These are phyloP conservation scores for Cladosporium sp. DNA, from an alignment of 2,329 filamentous ascomycete species.

Conservation along the genomic window DNA sequence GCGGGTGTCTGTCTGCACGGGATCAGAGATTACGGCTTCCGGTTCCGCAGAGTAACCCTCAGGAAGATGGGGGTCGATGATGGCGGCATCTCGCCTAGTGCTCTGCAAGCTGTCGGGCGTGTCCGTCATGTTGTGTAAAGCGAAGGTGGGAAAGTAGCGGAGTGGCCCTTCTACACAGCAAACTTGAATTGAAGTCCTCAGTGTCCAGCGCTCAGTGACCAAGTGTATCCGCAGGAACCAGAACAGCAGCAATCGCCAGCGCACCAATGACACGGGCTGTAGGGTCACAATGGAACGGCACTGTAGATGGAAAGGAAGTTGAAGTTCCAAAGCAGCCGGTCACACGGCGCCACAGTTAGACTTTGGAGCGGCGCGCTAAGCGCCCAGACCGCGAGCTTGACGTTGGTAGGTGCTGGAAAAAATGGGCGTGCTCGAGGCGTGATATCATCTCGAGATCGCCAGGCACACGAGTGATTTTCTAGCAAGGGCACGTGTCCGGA, in stretches of 20 bases:
- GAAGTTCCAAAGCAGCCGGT: not conserved
- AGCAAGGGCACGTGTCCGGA: not conserved
- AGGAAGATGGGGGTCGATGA: slow-evolving; percentile 32
- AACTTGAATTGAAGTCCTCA: not conserved
- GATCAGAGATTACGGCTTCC: slow-evolving; percentile 23
- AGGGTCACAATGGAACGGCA: not conserved
- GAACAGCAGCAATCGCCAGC: not conserved
- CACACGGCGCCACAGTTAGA: not conserved
- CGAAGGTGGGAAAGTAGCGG: not conserved
- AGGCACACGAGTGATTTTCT: not conserved
- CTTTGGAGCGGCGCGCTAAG: not conserved
- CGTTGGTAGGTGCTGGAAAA: not conserved
- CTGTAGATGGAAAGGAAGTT: not conserved
- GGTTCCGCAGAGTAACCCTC: slow-evolving; percentile 32
- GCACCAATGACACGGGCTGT: not conserved
- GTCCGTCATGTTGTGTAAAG: slow-evolving; percentile 18
- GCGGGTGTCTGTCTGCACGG: slow-evolving; percentile 2
- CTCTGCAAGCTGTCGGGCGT: slow-evolving; percentile 20
- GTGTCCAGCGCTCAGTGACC: not conserved
- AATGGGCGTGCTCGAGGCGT: too few species aligned
- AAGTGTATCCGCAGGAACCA: not conserved
- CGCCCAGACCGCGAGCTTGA: not conserved
- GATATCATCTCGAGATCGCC: not conserved
- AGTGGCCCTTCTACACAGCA: not conserved
- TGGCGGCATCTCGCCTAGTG: slow-evolving; percentile 25